Conservation (phyloP, 139 green algal species). For the Penium margaritaceum region DNA sequence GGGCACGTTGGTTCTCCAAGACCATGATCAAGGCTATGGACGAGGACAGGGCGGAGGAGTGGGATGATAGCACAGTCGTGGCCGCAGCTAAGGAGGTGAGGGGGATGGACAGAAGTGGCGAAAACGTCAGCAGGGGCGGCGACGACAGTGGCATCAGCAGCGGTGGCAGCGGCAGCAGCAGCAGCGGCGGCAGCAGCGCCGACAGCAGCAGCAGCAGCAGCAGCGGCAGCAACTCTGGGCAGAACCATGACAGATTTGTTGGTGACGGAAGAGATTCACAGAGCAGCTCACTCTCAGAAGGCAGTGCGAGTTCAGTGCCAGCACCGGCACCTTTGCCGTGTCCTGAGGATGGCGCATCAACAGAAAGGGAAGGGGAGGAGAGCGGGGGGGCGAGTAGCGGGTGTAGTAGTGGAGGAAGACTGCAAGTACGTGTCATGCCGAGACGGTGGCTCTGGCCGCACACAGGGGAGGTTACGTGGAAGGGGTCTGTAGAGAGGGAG, state of each 20-base stretch:
- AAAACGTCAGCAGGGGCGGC: not conserved
- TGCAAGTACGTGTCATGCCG: too few species aligned
- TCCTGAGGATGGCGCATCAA: too few species aligned
- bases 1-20: slow-evolving; percentile 16
- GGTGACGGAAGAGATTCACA: too few species aligned
- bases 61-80: slow-evolving; percentile 8
- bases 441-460: slow-evolving; percentile 8
- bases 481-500: not conserved
- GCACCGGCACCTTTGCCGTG: too few species aligned
- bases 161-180: not conserved
- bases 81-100: not conserved
- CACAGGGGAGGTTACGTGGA: slow-evolving; percentile 27
- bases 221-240: too few species aligned
- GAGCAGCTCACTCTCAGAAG: too few species aligned
- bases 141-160: too few species aligned
- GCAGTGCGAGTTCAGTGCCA: too few species aligned
- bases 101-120: not conserved
- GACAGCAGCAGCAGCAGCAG: not conserved
- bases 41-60: slow-evolving; percentile 21
- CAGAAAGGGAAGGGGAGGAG: too few species aligned
- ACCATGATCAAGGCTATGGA: slow-evolving; percentile 29
- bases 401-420: too few species aligned
- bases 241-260: too few species aligned
- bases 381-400: too few species aligned
- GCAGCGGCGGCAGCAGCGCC: not conserved